Conservation (phyloP, 78 protist genomes). For the Dictyostelium intermedium region DNA sequence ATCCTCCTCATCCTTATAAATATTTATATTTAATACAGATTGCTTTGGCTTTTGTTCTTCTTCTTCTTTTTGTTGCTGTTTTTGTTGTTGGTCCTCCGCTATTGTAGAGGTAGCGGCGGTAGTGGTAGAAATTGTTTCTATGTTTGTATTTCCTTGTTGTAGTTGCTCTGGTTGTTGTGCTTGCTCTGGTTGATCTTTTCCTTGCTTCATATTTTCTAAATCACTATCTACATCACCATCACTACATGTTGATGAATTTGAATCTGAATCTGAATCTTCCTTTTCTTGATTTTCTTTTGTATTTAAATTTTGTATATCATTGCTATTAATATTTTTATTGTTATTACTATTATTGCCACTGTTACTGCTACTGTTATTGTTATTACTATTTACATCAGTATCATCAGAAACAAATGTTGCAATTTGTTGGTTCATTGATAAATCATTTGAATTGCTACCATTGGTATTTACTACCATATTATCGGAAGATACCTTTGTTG, state of each 20-base stretch:
- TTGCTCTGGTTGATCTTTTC: neutral
- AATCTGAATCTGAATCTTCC: neutral
- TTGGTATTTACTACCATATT: neutral
- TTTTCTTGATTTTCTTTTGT: neutral
- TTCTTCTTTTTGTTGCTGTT: neutral
- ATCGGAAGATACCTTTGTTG: neutral
- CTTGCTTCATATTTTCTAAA: neutral
- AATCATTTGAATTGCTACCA: neutral
- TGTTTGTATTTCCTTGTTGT: neutral
- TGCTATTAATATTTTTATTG: no score
- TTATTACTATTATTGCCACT: neutral
- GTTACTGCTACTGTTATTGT: neutral
- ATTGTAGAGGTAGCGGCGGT: neutral
- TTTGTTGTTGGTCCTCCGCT: neutral
- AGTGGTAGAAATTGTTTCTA: neutral
- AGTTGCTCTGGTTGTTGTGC: neutral
- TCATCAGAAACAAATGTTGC: neutral
- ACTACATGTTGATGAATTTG: neutral
- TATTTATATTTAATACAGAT: neutral
- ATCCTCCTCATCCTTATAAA: conserved; percentile 11
- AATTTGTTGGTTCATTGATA: neutral
- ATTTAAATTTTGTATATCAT: neutral
- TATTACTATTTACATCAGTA: neutral
- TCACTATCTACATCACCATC: neutral
- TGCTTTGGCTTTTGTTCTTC: neutral